Evolutionary conservation across 331 rosid species (phyloP), one percentile per base, ranked within the genome.

Genomic region (Pyracantha coccinea): DNA sequence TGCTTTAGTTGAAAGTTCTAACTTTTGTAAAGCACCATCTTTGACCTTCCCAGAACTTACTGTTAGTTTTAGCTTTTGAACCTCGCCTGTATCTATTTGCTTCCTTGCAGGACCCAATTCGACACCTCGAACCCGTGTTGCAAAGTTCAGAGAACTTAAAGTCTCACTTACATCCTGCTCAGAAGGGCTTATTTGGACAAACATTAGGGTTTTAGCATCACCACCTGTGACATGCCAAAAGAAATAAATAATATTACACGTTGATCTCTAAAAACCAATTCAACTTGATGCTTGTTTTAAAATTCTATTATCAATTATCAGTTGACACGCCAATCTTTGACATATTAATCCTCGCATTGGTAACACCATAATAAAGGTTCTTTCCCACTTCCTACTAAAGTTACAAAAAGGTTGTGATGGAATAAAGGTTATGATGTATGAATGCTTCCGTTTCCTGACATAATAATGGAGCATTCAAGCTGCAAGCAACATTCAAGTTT

Each of bases 141-240:
- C 96, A 67, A 90, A 90, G 79, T 90, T 88, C 55, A 90, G 82
- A 33, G 96, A 90, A 82, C 96, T 90, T 69, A 90, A 24, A 72
- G 96, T 90, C 83, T 90, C 96, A 78, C 86, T 84, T 32, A 85
- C 16, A 31, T 90, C 96, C 83, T 88, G 87, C 80, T 90, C 91
- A 6, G 96, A 90, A 68, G 96, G 93, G 74, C 93, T 90, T 55
- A 90, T 85, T 88, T 90, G 96, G 60, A 90, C 91, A 85, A 90
- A 85, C 96, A 90, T 90, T 76, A 90, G 72, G 29, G 96, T 85
- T 88, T 90, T 90, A 73, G 96, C 78, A 76, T 90, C 91, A 52
- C 96, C 96, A 64, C 96, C 96, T 90, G 82, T 19, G 25, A 23
- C 77, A 73, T 73, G 53, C n/a, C 21, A 60, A 60, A 60, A 60